These are phyloP conservation scores for Solanum corneliomulleri DNA, from an alignment of 257 asterid species.

Conservation along the genomic window DNA sequence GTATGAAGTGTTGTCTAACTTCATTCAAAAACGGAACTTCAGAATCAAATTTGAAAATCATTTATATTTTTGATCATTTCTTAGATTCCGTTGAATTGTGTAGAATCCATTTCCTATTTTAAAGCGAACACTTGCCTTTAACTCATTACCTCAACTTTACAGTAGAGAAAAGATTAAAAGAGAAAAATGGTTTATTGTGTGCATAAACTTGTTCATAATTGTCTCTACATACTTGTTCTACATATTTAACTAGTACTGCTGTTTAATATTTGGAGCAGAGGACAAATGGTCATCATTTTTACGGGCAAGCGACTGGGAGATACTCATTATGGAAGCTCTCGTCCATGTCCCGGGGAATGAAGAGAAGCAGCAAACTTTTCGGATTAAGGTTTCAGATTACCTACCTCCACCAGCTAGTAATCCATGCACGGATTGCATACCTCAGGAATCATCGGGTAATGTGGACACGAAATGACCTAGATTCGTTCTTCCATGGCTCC, in stretches of 20 bases:
- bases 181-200: background rate
- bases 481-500: constrained; percentile 4
- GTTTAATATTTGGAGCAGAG: constrained; percentile 28
- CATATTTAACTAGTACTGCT: background rate
- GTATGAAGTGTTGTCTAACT: background rate
- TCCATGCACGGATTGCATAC: constrained; percentile 28
- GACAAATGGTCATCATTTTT: constrained; percentile 46
- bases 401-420: constrained; percentile 29
- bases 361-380: constrained; percentile 56
- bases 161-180: background rate
- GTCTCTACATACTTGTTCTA: background rate
- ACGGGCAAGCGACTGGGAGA: constrained; percentile 71
- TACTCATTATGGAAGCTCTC: constrained; percentile 86
- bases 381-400: constrained; percentile 48
- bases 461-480: constrained; percentile 20
- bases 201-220: background rate
- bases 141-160: background rate
- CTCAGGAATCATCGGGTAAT: constrained; percentile 28
- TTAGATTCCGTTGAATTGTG: background rate
- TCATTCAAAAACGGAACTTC: background rate
- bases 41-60: background rate
- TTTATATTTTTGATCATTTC: background rate
- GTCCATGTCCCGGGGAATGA: constrained; percentile 70
- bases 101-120: background rate
- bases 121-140: background rate